Evolutionary conservation across 257 asterid species (phyloP), one percentile per base, ranked within the genome.

Genomic region (Petrea volubilis): DNA sequence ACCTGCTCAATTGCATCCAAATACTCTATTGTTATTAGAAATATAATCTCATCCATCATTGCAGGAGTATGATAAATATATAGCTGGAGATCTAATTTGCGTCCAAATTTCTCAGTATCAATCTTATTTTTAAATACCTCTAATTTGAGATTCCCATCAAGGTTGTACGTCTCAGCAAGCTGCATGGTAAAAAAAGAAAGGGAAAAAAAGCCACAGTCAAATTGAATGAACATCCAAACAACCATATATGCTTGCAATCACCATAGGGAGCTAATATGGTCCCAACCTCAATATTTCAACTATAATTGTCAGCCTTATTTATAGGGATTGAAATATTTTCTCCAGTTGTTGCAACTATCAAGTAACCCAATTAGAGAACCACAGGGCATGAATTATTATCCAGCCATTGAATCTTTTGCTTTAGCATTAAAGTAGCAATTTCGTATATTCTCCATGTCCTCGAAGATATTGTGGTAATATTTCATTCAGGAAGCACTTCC

Each of bases 161-260:
- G 90, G 64, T 71, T 87, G 89, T 87, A 92, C 90, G 87, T 95
- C 79, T 86, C 92, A 8, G 76, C 82, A 55, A 68, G 75, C 97
- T 92, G 92, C 79, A 38, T 38, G 43, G 43, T 38, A 12, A 2
- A 7, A 7, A 38, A 38, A 46, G 56, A 67, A 65, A 53, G 58
- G 59, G 58, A 64, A 36, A 49, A 64, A 28, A 1, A 38, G n/a
- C n/a, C n/a, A 59, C 31, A 47, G 64, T 41, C n/a, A 62, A 70
- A 57, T 61, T 50, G 70, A 52, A n/a, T 56, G 41, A 74, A 75
- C 44, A 49, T 43, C 18, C 59, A 43, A 73, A 18, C 31, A 67
- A 60, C 65, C 12, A 56, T 62, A 34, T 38, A 13, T 25, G 40
- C 18, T n/a, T 18, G 51, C 68, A 69, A 68, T 51, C 75, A 44